Evolutionary conservation across 1,284 basidiomycete genomes (phyloP).

Genomic region (Caloboletus inedulis): DNA sequence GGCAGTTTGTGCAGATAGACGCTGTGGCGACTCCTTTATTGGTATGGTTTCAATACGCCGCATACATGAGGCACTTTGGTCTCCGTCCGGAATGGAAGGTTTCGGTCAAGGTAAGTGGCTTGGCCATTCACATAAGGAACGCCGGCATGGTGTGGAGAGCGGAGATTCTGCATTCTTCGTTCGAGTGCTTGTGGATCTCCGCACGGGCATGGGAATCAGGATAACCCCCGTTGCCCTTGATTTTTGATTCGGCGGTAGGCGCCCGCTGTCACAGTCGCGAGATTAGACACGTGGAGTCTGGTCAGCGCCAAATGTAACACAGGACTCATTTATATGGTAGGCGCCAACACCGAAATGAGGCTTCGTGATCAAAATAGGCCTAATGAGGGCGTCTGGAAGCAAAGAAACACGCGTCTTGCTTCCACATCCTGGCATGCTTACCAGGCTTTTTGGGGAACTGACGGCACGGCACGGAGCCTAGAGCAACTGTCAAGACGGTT

Average conservation of each 20-base stretch:
- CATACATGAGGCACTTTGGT: constrained; percentile 8
- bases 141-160: not conserved
- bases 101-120: not conserved
- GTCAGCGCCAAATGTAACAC: constrained; percentile 5
- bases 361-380: not conserved
- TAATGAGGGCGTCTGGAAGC: constrained; percentile 2
- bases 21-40: not conserved
- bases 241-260: not conserved
- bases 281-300: not conserved
- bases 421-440: not conserved
- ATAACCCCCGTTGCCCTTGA: not conserved
- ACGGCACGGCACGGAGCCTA: constrained; percentile 13
- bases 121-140: constrained; percentile 3
- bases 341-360: not conserved
- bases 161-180: constrained; percentile 7
- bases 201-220: not conserved
- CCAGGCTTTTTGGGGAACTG: not conserved
- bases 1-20: not conserved
- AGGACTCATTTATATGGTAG: not conserved
- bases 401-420: not conserved
- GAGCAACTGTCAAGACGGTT: not conserved
- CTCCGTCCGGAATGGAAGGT: constrained; percentile 19
- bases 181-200: constrained; percentile 2
- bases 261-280: not conserved
- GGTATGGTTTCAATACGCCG: not conserved